Base-by-base conservation (phyloP, 768 basidiomycete genomes). In the Termitomyces sp. region DNA sequence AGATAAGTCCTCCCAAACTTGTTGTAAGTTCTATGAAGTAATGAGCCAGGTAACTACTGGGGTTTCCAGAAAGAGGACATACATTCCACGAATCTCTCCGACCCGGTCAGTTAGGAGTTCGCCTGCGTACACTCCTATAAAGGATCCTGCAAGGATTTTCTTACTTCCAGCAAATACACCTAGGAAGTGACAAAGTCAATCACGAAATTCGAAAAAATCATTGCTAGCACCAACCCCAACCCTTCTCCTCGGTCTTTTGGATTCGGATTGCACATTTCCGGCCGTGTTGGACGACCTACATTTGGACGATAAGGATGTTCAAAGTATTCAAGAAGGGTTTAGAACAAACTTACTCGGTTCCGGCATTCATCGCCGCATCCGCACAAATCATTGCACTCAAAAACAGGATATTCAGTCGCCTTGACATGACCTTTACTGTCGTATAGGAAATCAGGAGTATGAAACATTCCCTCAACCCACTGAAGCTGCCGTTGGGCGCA, bases 301-400 rank as follows among this genome's bases (percentile, higher is more conserved):
- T 54, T 38, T 13, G 41, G 13, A 29, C 38, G 40, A 23, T 39
- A 35, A 40, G 12, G 47, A 44, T 29, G 49, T 18, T 41, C 18
- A 49, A n/a, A n/a, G n/a, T n/a, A n/a, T n/a, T n/a, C 39, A 23
- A 7, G 1, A 51, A 46, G 39, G 23, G 3, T 20, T 47, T 9
- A 2, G 15, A 25, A 54, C 43, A 29, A 10, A 69, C 83, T 58
- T 63, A 94, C 93, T 69, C 93, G 72, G 69, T 95, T 96, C 46
- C 73, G 75, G 66, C 94, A 97, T 41, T 87, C 83, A 2, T 89
- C 86, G 13, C 84, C 84, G 69, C 94, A 97, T 2, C 78, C 77
- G 65, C 94, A 97, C 27, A 84, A 73, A 41, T 80, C 84, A 63
- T 94, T 92, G 65, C 94, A 97, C 69, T 97, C 94, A 61, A 89